Evolutionary conservation across 2,329 filamentous ascomycete species (phyloP).

Genomic region (Furcasterigmium furcatum): DNA sequence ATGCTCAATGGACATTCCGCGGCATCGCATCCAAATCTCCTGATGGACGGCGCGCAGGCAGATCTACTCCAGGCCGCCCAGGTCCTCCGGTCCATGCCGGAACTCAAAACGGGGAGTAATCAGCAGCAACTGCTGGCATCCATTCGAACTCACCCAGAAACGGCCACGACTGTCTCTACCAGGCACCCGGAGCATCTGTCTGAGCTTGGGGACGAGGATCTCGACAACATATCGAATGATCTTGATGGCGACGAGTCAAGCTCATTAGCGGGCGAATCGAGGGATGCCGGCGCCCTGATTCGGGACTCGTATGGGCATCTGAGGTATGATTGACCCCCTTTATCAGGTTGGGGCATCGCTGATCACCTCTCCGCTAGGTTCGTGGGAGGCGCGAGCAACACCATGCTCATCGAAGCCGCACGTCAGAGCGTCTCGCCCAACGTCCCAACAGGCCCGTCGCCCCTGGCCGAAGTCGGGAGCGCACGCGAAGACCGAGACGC

Average conservation of each 20-base stretch:
- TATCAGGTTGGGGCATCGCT: too few species aligned
- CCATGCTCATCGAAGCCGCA: slow-evolving; percentile 21
- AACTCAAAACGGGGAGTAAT: too few species aligned
- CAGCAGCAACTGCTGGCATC: too few species aligned
- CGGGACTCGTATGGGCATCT: slow-evolving; percentile 20
- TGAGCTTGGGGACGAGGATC: neutral
- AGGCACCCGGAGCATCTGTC: neutral
- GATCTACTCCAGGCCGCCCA: slow-evolving; percentile 11
- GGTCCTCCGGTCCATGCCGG: slow-evolving; percentile 9
- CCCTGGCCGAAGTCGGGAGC: neutral
- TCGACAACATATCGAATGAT: neutral
- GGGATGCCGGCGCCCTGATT: slow-evolving; percentile 16
- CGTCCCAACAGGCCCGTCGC: neutral
- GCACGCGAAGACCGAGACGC: neutral
- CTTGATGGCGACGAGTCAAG: neutral
- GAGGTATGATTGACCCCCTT: slow-evolving; percentile 12
- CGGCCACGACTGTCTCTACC: too few species aligned
- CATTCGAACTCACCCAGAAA: too few species aligned
- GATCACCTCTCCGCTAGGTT: slow-evolving; percentile 9
- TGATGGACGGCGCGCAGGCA: neutral
- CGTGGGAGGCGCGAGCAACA: slow-evolving; percentile 19
- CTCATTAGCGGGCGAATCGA: too few species aligned
- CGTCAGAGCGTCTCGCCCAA: slow-evolving; percentile 14
- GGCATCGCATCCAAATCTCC: too few species aligned
- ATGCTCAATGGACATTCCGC: neutral